Evolutionary conservation across 2,329 filamentous ascomycete genomes (phyloP).

Genomic region (Penicillium sp.): DNA sequence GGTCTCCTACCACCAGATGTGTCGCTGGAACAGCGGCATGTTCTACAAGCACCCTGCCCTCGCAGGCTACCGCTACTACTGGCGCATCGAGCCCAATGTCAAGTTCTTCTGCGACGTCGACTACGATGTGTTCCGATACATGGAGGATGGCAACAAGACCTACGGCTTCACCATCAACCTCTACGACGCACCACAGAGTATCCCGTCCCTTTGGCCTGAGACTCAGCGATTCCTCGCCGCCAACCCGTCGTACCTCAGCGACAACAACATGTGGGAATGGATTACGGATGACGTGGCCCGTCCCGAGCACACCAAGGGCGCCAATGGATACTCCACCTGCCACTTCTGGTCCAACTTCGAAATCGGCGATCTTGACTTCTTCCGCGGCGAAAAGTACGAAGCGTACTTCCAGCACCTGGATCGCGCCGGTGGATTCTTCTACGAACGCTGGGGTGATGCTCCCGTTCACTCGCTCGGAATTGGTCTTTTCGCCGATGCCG

Average conservation of each 20-base stretch:
- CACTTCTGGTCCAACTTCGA: slow-evolving; percentile 99
- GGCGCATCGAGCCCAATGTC: slow-evolving; percentile 97
- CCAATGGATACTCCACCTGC: slow-evolving; percentile 94
- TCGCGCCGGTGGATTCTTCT: slow-evolving; percentile 93
- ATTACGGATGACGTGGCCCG: slow-evolving; percentile 74
- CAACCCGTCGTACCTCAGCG: slow-evolving; percentile 75
- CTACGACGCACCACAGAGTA: slow-evolving; percentile 85
- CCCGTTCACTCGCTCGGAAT: slow-evolving; percentile 94
- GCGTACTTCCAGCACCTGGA: slow-evolving; percentile 97
- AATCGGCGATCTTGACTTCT: slow-evolving; percentile 90
- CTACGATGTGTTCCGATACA: slow-evolving; percentile 97
- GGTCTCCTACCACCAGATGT: slow-evolving; percentile 97
- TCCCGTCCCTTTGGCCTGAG: slow-evolving; percentile 91
- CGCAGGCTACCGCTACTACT: slow-evolving; percentile 82
- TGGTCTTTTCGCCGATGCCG: slow-evolving; percentile 86
- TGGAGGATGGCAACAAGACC: slow-evolving; percentile 97
- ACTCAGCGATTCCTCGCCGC: slow-evolving; percentile 85
- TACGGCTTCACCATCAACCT: slow-evolving; percentile 98
- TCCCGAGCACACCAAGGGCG: slow-evolving; percentile 75
- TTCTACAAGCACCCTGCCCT: slow-evolving; percentile 97
- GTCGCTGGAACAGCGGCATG: slow-evolving; percentile 95
- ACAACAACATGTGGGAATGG: slow-evolving; percentile 86
- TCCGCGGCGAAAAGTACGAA: slow-evolving; percentile 84
- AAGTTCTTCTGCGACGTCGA: slow-evolving; percentile 99
- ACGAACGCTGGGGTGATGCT: slow-evolving; percentile 97